These are phyloP conservation scores for Paecilomyces sp. DNA, from an alignment of 2,329 filamentous ascomycete genomes.

Conservation along the genomic window DNA sequence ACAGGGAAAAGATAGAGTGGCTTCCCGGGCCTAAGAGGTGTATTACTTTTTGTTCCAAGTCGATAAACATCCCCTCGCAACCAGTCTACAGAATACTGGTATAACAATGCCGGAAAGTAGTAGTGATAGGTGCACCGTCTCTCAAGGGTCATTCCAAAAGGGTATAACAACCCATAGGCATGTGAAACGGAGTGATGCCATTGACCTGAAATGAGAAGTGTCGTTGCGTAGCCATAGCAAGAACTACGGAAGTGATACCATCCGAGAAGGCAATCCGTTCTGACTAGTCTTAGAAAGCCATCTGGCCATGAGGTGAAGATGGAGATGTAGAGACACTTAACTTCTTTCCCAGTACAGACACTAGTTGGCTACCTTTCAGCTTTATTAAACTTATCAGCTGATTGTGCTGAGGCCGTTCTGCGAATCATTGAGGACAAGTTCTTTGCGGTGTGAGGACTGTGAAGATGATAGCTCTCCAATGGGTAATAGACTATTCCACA, in stretches of 20 bases:
- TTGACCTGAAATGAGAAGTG: neutral
- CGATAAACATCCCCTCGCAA: neutral
- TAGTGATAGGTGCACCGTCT: neutral
- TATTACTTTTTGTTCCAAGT: neutral
- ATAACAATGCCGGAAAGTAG: neutral
- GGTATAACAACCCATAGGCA: neutral
- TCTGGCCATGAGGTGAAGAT: too few relatives aligned
- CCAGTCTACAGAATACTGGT: neutral
- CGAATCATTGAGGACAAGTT: too few relatives aligned
- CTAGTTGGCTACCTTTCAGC: too few relatives aligned
- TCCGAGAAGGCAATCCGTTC: neutral
- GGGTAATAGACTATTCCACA: too few relatives aligned
- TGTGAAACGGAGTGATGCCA: neutral
- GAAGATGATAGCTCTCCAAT: too few relatives aligned
- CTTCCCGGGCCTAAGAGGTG: neutral
- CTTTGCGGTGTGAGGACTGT: too few relatives aligned
- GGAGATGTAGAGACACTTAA: too few relatives aligned
- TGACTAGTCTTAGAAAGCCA: neutral
- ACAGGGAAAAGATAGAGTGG: neutral
- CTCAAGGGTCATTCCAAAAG: neutral
- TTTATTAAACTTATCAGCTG: too few relatives aligned
- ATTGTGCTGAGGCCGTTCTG: too few relatives aligned
- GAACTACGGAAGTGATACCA: too few relatives aligned
- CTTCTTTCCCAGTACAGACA: too few relatives aligned
- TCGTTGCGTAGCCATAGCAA: too few relatives aligned